Evolutionary conservation across 345 rosid genomes (phyloP).

Genomic region (Tarenaya hassleriana): DNA sequence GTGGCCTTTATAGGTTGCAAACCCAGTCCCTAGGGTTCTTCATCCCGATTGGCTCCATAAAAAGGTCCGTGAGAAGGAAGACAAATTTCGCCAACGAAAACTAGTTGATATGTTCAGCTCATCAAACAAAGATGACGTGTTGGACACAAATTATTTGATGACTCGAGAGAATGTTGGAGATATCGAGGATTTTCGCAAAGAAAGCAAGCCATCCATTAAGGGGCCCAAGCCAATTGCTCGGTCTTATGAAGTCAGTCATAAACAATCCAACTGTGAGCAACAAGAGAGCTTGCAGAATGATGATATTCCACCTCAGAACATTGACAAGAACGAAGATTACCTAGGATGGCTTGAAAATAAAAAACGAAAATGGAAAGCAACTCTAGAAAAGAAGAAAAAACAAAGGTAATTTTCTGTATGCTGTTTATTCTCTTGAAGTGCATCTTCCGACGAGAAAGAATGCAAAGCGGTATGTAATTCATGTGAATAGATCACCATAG

Average conservation of each 20-base stretch:
- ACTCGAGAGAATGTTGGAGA: slow-evolving; percentile 45
- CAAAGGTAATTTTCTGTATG: slow-evolving; percentile 46
- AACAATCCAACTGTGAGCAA: slow-evolving; percentile 28
- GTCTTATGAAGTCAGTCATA: slow-evolving; percentile 39
- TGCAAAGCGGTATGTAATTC: slow-evolving; percentile 8
- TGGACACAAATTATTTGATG: slow-evolving; percentile 27
- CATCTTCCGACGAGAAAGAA: slow-evolving; percentile 7
- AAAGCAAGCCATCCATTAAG: slow-evolving; percentile 34
- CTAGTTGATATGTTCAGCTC: slow-evolving; percentile 57
- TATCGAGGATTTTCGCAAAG: slow-evolving; percentile 69
- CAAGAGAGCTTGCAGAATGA: slow-evolving; percentile 30
- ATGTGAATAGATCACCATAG: neutral
- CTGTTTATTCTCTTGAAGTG: slow-evolving; percentile 5
- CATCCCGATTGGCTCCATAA: slow-evolving; percentile 99
- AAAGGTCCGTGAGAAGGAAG: slow-evolving; percentile 90
- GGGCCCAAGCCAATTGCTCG: slow-evolving; percentile 68
- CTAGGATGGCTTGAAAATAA: slow-evolving; percentile 90
- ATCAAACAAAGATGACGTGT: slow-evolving; percentile 27
- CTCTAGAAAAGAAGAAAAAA: slow-evolving; percentile 56
- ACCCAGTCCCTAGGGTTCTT: slow-evolving; percentile 94
- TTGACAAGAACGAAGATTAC: slow-evolving; percentile 72
- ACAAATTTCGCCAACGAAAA: slow-evolving; percentile 80
- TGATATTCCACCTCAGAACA: slow-evolving; percentile 32
- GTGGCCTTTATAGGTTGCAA: slow-evolving; percentile 53
- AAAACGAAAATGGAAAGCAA: slow-evolving; percentile 85